phyloP scores from a whole-genome alignment of 1,139 yeast species.

The Suhomyces bribrorum region DNA sequence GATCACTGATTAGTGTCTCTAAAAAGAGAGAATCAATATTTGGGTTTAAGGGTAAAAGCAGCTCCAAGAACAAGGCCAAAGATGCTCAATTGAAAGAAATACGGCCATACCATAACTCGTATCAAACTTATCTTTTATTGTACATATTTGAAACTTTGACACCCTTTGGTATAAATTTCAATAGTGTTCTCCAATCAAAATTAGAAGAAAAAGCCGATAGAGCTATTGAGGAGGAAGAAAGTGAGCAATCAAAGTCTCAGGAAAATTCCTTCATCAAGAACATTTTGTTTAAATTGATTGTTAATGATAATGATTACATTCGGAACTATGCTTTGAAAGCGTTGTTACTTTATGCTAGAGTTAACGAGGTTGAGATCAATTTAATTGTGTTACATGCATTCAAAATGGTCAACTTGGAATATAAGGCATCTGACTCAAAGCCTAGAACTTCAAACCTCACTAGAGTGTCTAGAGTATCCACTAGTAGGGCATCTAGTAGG shows the following conservation, averaged over 20 bases:
- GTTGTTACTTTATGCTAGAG: slow-evolving; percentile 32
- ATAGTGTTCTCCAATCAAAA: slow-evolving; percentile 22
- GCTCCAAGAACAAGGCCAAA: slow-evolving; percentile 22
- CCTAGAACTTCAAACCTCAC: slow-evolving; percentile 17
- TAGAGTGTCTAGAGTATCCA: background rate
- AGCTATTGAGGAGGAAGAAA: slow-evolving; percentile 26
- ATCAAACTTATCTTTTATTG: slow-evolving; percentile 36
- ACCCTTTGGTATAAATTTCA: slow-evolving; percentile 42
- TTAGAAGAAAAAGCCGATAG: slow-evolving; percentile 19
- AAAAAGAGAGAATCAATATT: slow-evolving; percentile 32
- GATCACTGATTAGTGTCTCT: background rate
- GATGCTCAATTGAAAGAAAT: slow-evolving; percentile 22
- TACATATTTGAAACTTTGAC: slow-evolving; percentile 33
- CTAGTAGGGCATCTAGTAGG: background rate
- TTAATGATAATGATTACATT: slow-evolving; percentile 37
- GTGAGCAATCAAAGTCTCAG: slow-evolving; percentile 17
- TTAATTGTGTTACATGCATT: slow-evolving; percentile 37
- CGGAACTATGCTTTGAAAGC: slow-evolving; percentile 40
- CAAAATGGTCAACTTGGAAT: slow-evolving; percentile 36
- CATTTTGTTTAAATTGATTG: slow-evolving; percentile 33
- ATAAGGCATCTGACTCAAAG: slow-evolving; percentile 21
- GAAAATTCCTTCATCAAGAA: slow-evolving; percentile 31
- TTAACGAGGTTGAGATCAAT: slow-evolving; percentile 40
- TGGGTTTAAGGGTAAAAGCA: slow-evolving; percentile 28
- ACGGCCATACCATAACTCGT: slow-evolving; percentile 37